Evolutionary conservation across 768 basidiomycete species (phyloP), one percentile per base, ranked within the genome.

Genomic region (Leccinum longicurvipes): DNA sequence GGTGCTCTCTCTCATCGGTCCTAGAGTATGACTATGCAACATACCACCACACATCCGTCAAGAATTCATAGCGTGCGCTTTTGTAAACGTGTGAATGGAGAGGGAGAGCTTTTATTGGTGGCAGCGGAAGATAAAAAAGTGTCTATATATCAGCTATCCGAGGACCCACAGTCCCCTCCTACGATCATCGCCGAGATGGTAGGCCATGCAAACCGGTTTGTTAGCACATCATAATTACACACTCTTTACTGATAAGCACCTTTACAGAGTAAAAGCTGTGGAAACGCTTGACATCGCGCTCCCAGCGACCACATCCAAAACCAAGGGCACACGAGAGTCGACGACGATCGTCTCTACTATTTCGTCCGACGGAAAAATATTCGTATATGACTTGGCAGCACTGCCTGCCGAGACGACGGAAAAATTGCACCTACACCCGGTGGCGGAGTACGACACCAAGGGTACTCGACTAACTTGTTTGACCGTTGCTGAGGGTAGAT

Each of bases 41-140:
- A 87, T 65, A 85, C 83, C 0, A 80, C 98, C 59, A 77, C 75
- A 0, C 92, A 96, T 60, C 77, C 87, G 1, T 85, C 91, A 6
- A 84, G 97, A 8, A 80, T 98, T 60, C 95, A 98, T 59, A 90
- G 90, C 62, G 69, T 93, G 47, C 79, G 78, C 50, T 98, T 98
- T 73, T 84, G 81, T 66, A 78, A 78, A 60, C 80, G 84, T 46
- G 78, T 82, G 0, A 72, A 74, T 24, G 81, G 79, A 2, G 70
- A 74, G 0, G 82, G 81, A 41, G 89, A 94, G 63, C 68, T 95
- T 29, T 74, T 98, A 7, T 77, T 96, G 50, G 91, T 86, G 7
- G 90, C 84, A 3, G 93, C 89, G 6, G 97, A 99, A 73, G 93
- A 98, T 68, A 93, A 89, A 61, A 90, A 90, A 64, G 76, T 92